Evolutionary conservation across 352 stramenopile genomes (phyloP), one percentile per base, ranked within the genome.

Genomic region (Aphanomyces cochlioides): DNA sequence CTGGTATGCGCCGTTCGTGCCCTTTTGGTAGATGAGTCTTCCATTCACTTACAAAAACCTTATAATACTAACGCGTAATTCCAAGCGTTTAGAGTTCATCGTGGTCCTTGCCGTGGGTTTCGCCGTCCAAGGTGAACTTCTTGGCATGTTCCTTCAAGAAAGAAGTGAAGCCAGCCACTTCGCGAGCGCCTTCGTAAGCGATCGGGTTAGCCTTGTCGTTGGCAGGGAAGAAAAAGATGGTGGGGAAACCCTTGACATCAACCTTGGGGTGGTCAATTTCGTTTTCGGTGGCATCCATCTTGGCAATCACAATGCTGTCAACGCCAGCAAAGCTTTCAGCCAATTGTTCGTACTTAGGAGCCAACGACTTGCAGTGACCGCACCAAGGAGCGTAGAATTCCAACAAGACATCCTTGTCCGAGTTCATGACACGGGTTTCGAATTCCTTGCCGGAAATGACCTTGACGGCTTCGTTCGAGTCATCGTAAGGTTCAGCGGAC

Each of bases 251-350:
- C 66, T 87, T 83, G 72, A 98, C 85, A 43, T 96, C 82, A 38
- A 98, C 88, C 40, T 84, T 83, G 5, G 84, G 73, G 78, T 95
- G 78, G 81, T 98, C 93, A 38, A 98, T 83, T 78, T 98, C 95
- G 81, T 98, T 98, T 61, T 91, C 91, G 3, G 93, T 98, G 41
- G 92, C 83, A 75, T 98, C 95, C 77, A 98, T 98, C 90, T 98
- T 98, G 72, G 86, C 93, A 74, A 98, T 97, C 47, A 98, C 68
- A 48, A 98, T 89, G 73, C 83, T 93, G 70, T 97, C 87, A 39
- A 96, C 89, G 63, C 96, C 83, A 2, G 85, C 81, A 69, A 96
- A 97, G 57, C 81, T 85, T 76, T 94, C 86, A 28, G 86, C 90
- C 61, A 97, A 79, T 77, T 96, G 89, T 72, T 96, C 89, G 77